Conservation (phyloP, 345 rosid genomes). For the Dovyalis caffra region DNA sequence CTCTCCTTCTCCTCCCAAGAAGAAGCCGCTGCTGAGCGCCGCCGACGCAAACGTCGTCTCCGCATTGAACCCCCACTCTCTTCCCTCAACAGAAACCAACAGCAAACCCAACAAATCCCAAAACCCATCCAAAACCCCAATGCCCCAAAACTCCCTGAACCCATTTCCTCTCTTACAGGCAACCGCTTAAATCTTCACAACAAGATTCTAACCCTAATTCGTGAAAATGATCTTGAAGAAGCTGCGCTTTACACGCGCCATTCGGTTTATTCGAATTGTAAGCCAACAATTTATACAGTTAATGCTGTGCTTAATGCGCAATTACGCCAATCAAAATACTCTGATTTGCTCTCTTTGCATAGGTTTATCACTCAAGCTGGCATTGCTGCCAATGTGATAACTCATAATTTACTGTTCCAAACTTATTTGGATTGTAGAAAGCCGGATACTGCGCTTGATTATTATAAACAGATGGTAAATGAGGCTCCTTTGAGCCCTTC, state of each 20-base stretch:
- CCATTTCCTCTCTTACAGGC: conserved; percentile 63
- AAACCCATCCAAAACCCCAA: conserved; percentile 83
- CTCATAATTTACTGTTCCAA: conserved; percentile 73
- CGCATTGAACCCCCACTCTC: no score
- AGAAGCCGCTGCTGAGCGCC: conserved; percentile 94
- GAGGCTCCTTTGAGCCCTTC: conserved; percentile 75
- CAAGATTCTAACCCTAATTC: conserved; percentile 59
- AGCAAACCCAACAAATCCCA: conserved; percentile 33
- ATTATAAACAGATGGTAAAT: conserved; percentile 67
- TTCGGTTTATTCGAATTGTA: conserved; percentile 89
- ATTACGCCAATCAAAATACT: conserved; percentile 74
- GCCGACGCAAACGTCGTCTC: conserved; percentile 83
- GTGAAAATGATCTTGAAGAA: conserved; percentile 81
- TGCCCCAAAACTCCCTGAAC: conserved; percentile 78
- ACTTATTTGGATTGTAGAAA: conserved; percentile 76
- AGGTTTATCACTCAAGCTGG: conserved; percentile 79
- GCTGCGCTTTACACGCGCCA: conserved; percentile 90
- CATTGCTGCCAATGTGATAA: conserved; percentile 71
- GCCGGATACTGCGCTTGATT: conserved; percentile 77
- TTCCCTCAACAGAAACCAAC: no score
- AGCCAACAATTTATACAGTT: conserved; percentile 82
- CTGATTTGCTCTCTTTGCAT: conserved; percentile 71
- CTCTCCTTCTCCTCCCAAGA: conserved; percentile 72
- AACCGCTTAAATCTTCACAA: conserved; percentile 87
- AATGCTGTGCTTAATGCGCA: conserved; percentile 82